phyloP scores from a whole-genome alignment of 1,139 yeast species.

The Pichia sp. region DNA sequence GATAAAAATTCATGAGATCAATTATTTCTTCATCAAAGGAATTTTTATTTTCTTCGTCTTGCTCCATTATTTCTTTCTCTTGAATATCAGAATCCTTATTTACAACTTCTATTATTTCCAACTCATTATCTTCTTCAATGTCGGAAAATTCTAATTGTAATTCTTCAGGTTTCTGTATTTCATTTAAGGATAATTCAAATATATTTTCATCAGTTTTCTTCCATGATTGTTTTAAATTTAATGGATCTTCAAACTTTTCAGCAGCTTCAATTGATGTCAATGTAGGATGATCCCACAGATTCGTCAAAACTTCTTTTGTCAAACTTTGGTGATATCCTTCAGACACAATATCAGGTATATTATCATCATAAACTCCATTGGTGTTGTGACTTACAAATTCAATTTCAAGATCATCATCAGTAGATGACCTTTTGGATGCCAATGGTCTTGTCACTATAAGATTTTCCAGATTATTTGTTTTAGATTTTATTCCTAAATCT shows the following conservation, averaged over 20 bases:
- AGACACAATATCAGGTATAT: conserved; percentile 9
- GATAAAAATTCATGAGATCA: conserved; percentile 18
- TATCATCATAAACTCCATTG: conserved; percentile 11
- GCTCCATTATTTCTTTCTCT: conserved; percentile 1
- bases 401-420: conserved; percentile 34
- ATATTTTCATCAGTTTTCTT: conserved; percentile 1
- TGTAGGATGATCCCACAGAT: conserved; percentile 15
- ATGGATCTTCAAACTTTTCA: conserved; percentile 20
- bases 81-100: background rate
- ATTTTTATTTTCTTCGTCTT: background rate
- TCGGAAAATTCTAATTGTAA: conserved; percentile 25
- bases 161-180: conserved; percentile 9
- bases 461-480: conserved; percentile 9
- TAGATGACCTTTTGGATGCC: background rate
- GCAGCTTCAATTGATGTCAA: conserved; percentile 11
- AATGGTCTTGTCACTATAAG: conserved; percentile 5
- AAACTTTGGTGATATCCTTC: conserved; percentile 11
- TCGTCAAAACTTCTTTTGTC: conserved; percentile 15
- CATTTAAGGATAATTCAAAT: conserved; percentile 14
- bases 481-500: background rate
- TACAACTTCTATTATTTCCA: conserved; percentile 8
- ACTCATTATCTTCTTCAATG: conserved; percentile 15
- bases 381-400: conserved; percentile 30
- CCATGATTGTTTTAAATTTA: conserved; percentile 15
- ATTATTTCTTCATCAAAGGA: background rate